Base-by-base conservation (phyloP, 2,329 filamentous ascomycete genomes). In the Calonectria hongkongensis region DNA sequence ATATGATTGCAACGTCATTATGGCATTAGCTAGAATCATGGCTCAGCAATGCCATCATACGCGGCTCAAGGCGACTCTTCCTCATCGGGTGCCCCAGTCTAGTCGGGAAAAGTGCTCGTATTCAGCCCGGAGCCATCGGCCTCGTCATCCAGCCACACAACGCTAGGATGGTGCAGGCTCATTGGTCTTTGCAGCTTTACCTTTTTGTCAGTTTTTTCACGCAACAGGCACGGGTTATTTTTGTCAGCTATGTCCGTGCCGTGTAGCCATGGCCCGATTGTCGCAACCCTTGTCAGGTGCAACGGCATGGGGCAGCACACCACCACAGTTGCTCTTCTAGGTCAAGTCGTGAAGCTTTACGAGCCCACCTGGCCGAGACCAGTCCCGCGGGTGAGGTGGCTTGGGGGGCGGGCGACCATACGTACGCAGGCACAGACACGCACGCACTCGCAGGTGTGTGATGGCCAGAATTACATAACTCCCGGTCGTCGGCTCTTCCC, bases 401-500 rank as follows among this genome's bases (percentile, higher is more conserved):
- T 66, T 71, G 33, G 33, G 54, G 30, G 28, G 56, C 28, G 43
- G 54, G 58, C 63, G 63, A 45, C 25, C 54, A 50, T 25, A 58
- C 41, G 39, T 50, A 43, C 27, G 65, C 43, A 65, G 25, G 63
- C 27, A 63, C 64, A 25, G 13, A 63, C 50, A 56, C 58, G 47
- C 60, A 64, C 28, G 48, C 54, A 62, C 54, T 18, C 28, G 7
- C 21, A 36, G 21, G 21, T 62, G 45, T 58, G 62, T 36, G 45
- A 60, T 45, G 45, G 36, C 25, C 47, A 68, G 21, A 68, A 66
- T 56, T 67, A 67, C 58, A 58, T 66, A 65, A 66, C 58, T 56
- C 27, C 70, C 70, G 70, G 58, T 47, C 39, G 36, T 48, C 70
- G 70, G 65, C 64, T 64, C 33, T 71, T 71, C 39, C 54, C 64